Base-by-base conservation (phyloP, 2,329 filamentous ascomycete genomes). In the Paraphaeosphaeria minitans region DNA sequence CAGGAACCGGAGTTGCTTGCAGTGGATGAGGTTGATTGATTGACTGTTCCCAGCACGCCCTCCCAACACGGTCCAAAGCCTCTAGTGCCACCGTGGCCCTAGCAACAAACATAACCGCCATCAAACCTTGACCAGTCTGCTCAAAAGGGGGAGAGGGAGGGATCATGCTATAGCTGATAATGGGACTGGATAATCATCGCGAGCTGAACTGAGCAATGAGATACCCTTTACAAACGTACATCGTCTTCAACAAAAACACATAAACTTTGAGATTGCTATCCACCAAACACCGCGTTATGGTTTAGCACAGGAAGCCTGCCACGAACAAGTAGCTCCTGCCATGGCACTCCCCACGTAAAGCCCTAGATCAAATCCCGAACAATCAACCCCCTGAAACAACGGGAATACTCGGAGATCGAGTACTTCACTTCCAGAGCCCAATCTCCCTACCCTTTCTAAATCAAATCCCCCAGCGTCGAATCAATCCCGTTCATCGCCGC, bases 391-490 rank as follows among this genome's bases (percentile, higher is more conserved):
- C 29, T 8, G 9, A 5, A 31, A 31, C 6, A 12, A 10, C 29
- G 10, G 8, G 29, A 12, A 9, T 31, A n/a, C 29, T 31, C 29
- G 10, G 9, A 10, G 7, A 31, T 12, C 29, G 4, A 31, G 29
- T 8, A 31, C 29, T 12, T 31, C 29, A 4, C 8, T 10, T 12
- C 29, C 29, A 10, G 2, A 10, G 2, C 19, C 22, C 41, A 43
- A 1, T 22, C 19, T n/a, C 19, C 19, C n/a, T 19, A 10, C 41
- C 10, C 47, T 19, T 33, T 37, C 66, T 52, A 75, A 24, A 76
- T 75, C 73, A 89, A 78, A 60, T 85, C 84, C 10, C 84, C 84
- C 49, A 89, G 82, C 72, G 88, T 85, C 8, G 82, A 84, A 69
- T 89, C 87, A 63, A 89, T 77, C 21, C 83, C 85, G 13, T 78